A percentile compares a stretch with the other conserved stretches of the same genome.
These are phyloP conservation scores for Biscutella laevigata DNA, from an alignment of 441 rosid genomes.

Conservation along the genomic window DNA sequence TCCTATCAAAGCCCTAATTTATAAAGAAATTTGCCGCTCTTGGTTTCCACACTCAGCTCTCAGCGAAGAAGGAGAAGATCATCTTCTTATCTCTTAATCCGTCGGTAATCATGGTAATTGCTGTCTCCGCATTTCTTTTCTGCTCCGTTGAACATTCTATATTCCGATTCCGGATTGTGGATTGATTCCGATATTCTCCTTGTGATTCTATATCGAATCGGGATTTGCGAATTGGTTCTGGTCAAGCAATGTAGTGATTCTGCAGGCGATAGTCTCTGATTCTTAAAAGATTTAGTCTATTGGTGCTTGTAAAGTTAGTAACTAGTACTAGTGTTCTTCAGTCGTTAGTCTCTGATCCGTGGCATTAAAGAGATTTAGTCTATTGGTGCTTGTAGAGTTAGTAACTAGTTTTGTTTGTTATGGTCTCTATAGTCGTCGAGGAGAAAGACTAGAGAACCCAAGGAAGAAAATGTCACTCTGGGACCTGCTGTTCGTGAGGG, in stretches of 20 bases:
- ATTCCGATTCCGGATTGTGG: neutral
- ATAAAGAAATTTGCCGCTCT: neutral
- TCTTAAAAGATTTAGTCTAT: too few species aligned
- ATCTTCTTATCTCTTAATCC: neutral
- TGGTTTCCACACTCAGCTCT: neutral
- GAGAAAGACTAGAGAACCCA: slow-evolving; percentile 52
- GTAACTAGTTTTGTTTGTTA: neutral
- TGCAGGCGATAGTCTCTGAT: too few species aligned
- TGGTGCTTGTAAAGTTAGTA: too few species aligned
- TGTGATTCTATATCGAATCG: neutral
- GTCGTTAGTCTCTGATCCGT: neutral
- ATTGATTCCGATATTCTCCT: neutral
- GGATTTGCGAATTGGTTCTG: neutral
- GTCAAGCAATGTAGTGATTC: neutral
- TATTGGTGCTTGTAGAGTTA: neutral
- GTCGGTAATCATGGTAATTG: slow-evolving; percentile 5
- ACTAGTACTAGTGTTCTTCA: too few species aligned
- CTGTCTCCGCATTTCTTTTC: neutral
- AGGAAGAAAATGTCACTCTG: slow-evolving; percentile 54
- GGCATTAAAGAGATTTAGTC: too few species aligned
- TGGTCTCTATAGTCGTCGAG: slow-evolving; percentile 26
- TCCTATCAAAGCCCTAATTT: slow-evolving; percentile 14
- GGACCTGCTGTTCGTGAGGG: slow-evolving; percentile 63
- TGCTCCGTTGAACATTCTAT: neutral
- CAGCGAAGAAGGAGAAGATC: slow-evolving; percentile 10